A percentile compares a stretch with the other conserved stretches of the same genome.
phyloP scores from a whole-genome alignment of 768 basidiomycete species.

The Rhizopogon vesiculosus region DNA sequence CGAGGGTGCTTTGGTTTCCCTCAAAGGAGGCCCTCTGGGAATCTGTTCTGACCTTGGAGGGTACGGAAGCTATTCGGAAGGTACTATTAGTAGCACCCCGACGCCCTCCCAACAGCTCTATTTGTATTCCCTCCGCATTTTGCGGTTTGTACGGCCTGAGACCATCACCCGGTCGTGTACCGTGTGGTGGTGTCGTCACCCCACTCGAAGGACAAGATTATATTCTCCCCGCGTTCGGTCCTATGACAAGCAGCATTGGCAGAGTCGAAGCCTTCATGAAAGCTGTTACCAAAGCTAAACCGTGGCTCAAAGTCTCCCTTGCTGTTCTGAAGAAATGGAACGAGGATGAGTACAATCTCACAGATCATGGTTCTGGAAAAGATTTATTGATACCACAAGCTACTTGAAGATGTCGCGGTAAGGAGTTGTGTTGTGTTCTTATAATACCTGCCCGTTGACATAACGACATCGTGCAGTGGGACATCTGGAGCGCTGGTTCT shows the following conservation, averaged over 20 bases:
- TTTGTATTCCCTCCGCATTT: constrained; percentile 68
- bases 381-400: constrained; percentile 4
- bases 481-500: constrained; percentile 45
- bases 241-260: constrained; percentile 51
- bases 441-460: no score
- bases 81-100: neutral
- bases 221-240: constrained; percentile 68
- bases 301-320: constrained; percentile 66
- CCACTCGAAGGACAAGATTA: constrained; percentile 72
- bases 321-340: constrained; percentile 56
- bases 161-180: constrained; percentile 60
- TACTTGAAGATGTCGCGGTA: no score
- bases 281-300: constrained; percentile 50
- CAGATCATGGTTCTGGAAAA: constrained; percentile 50
- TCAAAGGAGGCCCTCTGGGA: constrained; percentile 45
- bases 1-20: constrained; percentile 69
- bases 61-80: constrained; percentile 25
- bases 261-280: constrained; percentile 67
- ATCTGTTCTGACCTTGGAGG: constrained; percentile 82
- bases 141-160: constrained; percentile 69
- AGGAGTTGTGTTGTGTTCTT: no score
- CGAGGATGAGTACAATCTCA: constrained; percentile 51
- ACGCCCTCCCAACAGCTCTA: constrained; percentile 39
- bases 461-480: constrained; percentile 19
- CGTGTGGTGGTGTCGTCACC: constrained; percentile 29